Evolutionary conservation across 2,329 filamentous ascomycete species (phyloP).

Genomic region (Alternaria gansuensis): DNA sequence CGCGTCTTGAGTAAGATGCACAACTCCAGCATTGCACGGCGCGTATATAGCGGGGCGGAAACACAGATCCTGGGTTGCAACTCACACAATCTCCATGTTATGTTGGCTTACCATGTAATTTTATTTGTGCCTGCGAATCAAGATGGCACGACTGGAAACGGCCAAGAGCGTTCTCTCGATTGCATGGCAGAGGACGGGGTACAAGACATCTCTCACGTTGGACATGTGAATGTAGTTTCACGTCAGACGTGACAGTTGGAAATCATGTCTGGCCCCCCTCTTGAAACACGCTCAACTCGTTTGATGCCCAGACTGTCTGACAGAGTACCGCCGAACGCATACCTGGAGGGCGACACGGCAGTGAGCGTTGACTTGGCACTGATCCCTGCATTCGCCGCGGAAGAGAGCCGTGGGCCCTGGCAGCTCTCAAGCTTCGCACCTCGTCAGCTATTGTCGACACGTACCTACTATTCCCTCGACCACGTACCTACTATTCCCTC

Average conservation of each 20-base stretch:
- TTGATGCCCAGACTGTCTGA: not conserved
- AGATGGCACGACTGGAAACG: slow-evolving; percentile 15
- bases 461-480: not conserved
- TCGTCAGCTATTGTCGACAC: slow-evolving; percentile 2
- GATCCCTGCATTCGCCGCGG: slow-evolving; percentile 30
- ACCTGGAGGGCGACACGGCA: not conserved
- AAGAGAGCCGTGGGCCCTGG: slow-evolving; percentile 26
- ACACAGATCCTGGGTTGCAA: slow-evolving; percentile 15
- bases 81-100: not conserved
- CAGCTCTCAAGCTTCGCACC: slow-evolving; percentile 19
- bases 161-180: slow-evolving; percentile 26
- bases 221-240: slow-evolving; percentile 1
- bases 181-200: slow-evolving; percentile 16
- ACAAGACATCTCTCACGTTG: slow-evolving; percentile 8
- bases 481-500: not conserved
- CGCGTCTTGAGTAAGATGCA: slow-evolving; percentile 46
- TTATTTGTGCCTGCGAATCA: slow-evolving; percentile 29
- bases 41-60: slow-evolving; percentile 25
- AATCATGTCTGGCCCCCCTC: slow-evolving; percentile 1
- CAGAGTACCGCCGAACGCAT: not conserved
- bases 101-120: slow-evolving; percentile 36
- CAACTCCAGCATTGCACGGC: slow-evolving; percentile 36
- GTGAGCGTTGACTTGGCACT: slow-evolving; percentile 19
- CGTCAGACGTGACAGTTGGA: not conserved
- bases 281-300: not conserved